These are phyloP conservation scores for Flaveria trinervia DNA, from an alignment of 129 eudicot genomes.

Conservation along the genomic window DNA sequence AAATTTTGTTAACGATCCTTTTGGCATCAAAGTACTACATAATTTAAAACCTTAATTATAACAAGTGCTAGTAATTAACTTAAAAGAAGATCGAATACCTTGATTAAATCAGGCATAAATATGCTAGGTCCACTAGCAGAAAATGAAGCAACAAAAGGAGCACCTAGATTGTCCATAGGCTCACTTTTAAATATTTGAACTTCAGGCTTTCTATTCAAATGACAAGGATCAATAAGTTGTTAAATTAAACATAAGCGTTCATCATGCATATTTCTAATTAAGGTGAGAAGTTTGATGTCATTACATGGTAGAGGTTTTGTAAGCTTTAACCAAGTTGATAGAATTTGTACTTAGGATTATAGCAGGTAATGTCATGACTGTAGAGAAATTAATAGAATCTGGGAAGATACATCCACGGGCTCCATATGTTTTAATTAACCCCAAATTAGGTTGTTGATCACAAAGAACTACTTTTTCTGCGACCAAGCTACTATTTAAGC, in stretches of 20 bases:
- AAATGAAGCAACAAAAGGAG: slow-evolving; percentile 49
- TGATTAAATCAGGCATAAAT: slow-evolving; percentile 33
- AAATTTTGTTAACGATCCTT: too few relatives aligned
- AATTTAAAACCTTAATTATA: too few relatives aligned
- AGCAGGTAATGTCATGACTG: not conserved
- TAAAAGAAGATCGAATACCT: slow-evolving; percentile 24
- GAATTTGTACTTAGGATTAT: not conserved
- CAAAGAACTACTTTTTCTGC: slow-evolving; percentile 17
- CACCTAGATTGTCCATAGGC: slow-evolving; percentile 1
- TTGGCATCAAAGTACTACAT: too few relatives aligned
- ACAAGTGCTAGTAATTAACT: too few relatives aligned
- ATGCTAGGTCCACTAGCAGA: slow-evolving; percentile 51
- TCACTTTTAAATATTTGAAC: slow-evolving; percentile 32
- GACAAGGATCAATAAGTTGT: not conserved
- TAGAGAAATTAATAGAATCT: not conserved
- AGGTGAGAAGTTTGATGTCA: not conserved
- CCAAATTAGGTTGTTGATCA: not conserved
- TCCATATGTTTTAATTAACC: not conserved
- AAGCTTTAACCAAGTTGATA: slow-evolving; percentile 8
- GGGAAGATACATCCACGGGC: not conserved
- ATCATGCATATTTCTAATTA: not conserved
- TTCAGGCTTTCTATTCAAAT: slow-evolving; percentile 12
- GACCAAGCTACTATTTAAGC: not conserved
- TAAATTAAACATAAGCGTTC: not conserved
- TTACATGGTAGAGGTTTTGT: slow-evolving; percentile 16